Evolutionary conservation across 2,329 filamentous ascomycete species (phyloP).

Genomic region (Epichloe sibirici): DNA sequence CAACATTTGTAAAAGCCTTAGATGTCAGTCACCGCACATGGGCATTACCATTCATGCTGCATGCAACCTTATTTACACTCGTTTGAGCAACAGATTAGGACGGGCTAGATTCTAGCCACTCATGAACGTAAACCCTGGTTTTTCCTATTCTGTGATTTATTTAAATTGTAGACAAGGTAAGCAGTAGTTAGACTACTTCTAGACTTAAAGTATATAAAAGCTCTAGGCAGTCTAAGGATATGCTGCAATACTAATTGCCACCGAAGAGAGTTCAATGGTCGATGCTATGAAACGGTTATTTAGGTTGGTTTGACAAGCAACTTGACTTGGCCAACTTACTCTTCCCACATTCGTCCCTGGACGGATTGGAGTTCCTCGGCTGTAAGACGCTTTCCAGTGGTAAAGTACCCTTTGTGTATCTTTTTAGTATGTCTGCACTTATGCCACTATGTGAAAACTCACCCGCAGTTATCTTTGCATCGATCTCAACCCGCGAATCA

Average conservation of each 20-base stretch:
- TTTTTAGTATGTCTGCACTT: neutral
- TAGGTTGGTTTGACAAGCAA: neutral
- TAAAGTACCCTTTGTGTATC: constrained; percentile 53
- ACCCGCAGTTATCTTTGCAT: constrained; percentile 96
- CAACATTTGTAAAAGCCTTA: no score
- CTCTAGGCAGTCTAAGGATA: neutral
- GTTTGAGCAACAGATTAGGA: no score
- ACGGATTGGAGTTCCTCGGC: constrained; percentile 76
- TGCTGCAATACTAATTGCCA: neutral
- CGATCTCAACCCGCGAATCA: constrained; percentile 95
- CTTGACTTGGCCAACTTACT: constrained; percentile 30
- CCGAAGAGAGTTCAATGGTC: constrained; percentile 1
- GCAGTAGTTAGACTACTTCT: no score
- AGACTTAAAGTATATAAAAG: neutral
- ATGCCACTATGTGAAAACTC: constrained; percentile 21
- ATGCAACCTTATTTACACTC: no score
- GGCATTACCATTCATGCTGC: no score
- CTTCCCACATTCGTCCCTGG: constrained; percentile 85
- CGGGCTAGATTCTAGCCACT: no score
- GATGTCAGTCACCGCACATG: no score
- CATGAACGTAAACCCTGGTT: no score
- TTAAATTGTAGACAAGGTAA: no score
- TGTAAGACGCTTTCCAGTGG: constrained; percentile 79
- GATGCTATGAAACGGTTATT: neutral
- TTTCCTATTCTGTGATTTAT: no score